Base-by-base conservation (phyloP, 352 stramenopile species). In the Globisporangium takayamanum region DNA sequence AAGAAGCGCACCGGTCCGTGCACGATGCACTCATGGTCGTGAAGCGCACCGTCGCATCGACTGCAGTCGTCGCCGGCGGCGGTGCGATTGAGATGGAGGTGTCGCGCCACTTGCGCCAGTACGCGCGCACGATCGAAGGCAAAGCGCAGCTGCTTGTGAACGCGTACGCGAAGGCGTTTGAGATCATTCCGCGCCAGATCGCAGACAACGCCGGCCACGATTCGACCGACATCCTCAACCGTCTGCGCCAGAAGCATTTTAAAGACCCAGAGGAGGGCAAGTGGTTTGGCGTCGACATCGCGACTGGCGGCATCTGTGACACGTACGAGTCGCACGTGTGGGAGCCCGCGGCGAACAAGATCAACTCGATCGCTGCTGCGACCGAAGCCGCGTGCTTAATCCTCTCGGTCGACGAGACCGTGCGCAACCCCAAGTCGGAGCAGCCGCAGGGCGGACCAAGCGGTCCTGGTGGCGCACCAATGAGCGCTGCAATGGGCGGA, bases 11-110 rank as follows among this genome's bases (percentile, higher is more conserved):
- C 71, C 88, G 97, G 14, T 98, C 90, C 57, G 96, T 99, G 45
- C 97, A 99, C 79, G 97, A 99, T 73, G 95, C 97, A 10, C 75
- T 99, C 12, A 99, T 99, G 95, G 95, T 99, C 45, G 97, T 99
- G 33, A 99, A 99, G 83, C 87, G 96, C 45, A 86, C 89, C n/a
- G 78, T 99, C 26, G 90, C 66, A 59, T 97, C 69, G 68, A 97
- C 66, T 64, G 94, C 63, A 68, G 91, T 98, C 25, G 92, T 98
- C 28, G 90, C 90, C 50, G 92, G 92, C 48, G 92, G 92, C 57
- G 92, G 92, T 59, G 92, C 92, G 30, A 91, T 98, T 55, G 88
- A 96, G 68, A 96, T 97, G 87, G 87, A 97, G 54, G 74, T 99
- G n/a, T 96, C 92, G 37, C 91, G 88, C 51, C 71, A 92, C 63